A percentile compares a stretch with the other conserved stretches of the same genome.
Conservation (phyloP, 169 alveolate genomes). For the Eimeria praecox region DNA sequence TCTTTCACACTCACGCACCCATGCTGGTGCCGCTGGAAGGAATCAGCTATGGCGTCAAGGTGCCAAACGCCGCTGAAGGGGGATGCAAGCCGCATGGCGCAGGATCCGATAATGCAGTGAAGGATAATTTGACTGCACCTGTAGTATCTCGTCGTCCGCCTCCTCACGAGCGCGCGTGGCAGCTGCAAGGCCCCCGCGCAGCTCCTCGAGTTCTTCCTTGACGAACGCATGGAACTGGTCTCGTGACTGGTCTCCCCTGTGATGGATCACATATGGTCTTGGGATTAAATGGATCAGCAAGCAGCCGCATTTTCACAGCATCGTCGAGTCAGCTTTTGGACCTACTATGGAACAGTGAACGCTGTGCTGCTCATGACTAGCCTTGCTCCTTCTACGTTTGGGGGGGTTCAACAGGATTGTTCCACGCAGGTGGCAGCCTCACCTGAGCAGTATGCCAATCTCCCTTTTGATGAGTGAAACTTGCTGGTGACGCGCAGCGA, state of each 20-base stretch:
- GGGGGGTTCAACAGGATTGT: neutral
- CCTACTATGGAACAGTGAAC: no score
- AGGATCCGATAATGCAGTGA: neutral
- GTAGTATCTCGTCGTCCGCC: conserved; percentile 47
- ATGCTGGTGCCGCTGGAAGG: neutral
- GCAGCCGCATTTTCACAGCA: neutral
- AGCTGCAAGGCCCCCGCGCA: conserved; percentile 60
- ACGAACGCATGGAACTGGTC: conserved; percentile 54
- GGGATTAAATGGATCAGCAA: neutral
- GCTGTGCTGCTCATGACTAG: neutral
- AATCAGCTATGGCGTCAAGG: neutral
- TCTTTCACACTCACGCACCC: neutral
- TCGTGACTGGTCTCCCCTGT: conserved; percentile 24
- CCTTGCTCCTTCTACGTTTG: neutral
- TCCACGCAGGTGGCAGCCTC: neutral
- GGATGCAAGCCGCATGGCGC: neutral
- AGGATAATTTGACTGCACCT: neutral
- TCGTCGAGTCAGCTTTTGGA: no score
- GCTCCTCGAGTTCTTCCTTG: conserved; percentile 47
- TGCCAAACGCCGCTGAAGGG: neutral
- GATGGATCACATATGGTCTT: neutral
- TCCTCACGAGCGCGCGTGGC: conserved; percentile 48
- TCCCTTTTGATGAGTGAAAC: conserved; percentile 48
- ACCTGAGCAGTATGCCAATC: conserved; percentile 35
- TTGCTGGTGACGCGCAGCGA: conserved; percentile 63